These are phyloP conservation scores for Polymyxa betae DNA, from an alignment of 208 protist genomes.

Conservation along the genomic window DNA sequence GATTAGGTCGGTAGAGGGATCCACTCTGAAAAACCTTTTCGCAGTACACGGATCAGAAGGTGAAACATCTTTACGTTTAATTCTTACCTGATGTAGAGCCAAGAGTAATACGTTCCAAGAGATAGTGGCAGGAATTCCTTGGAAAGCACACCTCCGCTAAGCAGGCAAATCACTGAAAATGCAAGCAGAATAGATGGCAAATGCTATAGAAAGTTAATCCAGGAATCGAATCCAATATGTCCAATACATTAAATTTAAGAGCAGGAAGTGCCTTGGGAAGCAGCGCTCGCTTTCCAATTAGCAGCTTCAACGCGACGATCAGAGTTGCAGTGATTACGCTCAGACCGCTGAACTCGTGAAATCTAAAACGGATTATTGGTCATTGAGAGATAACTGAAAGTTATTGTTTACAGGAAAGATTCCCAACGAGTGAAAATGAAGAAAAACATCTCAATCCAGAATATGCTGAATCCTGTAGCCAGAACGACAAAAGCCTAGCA, in stretches of 20 bases:
- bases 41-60: background rate
- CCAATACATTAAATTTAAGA: slow-evolving; percentile 36
- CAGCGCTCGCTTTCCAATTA: background rate
- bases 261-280: background rate
- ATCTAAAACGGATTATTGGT: background rate
- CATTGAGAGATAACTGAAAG: background rate
- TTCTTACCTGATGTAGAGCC: slow-evolving; percentile 45
- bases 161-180: background rate
- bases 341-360: slow-evolving; percentile 25
- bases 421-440: slow-evolving; percentile 40
- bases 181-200: background rate
- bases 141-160: background rate
- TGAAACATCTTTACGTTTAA: background rate
- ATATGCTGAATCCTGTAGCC: background rate
- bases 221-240: background rate
- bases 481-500: slow-evolving; percentile 14
- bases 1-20: background rate
- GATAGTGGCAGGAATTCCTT: slow-evolving; percentile 4
- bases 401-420: background rate
- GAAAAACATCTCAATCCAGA: slow-evolving; percentile 42
- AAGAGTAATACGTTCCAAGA: slow-evolving; percentile 26
- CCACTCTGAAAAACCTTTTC: background rate
- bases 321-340: background rate
- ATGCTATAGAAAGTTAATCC: slow-evolving; percentile 11
- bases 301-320: background rate